Conservation (phyloP, 495 filamentous ascomycete genomes). For the Neurospora sp. region DNA sequence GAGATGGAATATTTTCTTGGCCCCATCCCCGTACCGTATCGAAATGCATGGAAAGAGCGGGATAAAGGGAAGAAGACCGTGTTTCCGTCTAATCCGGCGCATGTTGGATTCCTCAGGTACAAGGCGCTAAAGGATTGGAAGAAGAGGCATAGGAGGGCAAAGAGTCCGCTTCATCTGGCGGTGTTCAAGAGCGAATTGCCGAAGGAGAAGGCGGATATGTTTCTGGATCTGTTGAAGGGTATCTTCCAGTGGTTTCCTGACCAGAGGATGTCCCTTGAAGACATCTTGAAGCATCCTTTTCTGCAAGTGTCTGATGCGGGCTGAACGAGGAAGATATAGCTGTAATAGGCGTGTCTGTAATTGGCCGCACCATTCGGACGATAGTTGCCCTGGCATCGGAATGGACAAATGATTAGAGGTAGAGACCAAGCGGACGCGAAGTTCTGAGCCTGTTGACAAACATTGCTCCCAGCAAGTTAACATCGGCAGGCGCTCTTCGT, state of each 20-base stretch:
- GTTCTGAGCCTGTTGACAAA: not conserved
- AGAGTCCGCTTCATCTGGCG: not conserved
- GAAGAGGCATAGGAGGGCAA: not conserved
- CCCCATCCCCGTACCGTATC: not conserved
- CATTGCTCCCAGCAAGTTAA: not conserved
- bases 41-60: not conserved
- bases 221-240: not conserved
- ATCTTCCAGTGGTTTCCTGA: not conserved
- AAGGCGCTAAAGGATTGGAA: not conserved
- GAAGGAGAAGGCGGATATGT: not conserved
- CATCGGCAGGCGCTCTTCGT: not conserved
- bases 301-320: not conserved
- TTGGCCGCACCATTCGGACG: not conserved
- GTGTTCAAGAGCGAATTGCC: not conserved
- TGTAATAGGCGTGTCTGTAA: not conserved
- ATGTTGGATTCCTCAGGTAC: not conserved
- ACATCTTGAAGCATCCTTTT: not conserved
- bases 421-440: not conserved
- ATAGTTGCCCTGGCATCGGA: not conserved
- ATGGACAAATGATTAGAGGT: not conserved
- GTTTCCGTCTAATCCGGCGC: not conserved
- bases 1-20: not conserved
- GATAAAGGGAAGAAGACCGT: not conserved
- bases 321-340: too few species aligned
- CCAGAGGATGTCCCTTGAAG: not conserved